These are phyloP conservation scores for Exutisphaerella laricina DNA, from an alignment of 2,329 filamentous ascomycete genomes.

Conservation along the genomic window DNA sequence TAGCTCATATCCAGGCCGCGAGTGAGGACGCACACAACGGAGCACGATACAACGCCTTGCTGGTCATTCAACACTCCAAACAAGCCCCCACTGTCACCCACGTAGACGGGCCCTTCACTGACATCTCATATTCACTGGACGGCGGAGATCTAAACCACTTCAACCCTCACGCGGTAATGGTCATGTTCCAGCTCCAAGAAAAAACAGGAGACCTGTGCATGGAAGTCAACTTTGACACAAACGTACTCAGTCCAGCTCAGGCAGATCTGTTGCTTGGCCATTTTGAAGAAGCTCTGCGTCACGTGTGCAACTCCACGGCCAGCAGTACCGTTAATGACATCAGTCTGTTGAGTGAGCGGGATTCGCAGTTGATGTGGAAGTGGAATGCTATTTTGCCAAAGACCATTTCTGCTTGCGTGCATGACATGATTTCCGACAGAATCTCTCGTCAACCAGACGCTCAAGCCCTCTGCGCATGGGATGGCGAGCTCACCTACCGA, in stretches of 20 bases:
- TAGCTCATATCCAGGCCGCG: conserved; percentile 35
- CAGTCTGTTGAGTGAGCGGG: not conserved
- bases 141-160: conserved; percentile 1
- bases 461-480: conserved; percentile 9
- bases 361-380: conserved; percentile 1
- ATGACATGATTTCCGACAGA: not conserved
- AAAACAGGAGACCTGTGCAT: not conserved
- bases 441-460: not conserved
- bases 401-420: not conserved
- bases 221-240: conserved; percentile 6
- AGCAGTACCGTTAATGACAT: not conserved
- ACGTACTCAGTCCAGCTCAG: conserved; percentile 3
- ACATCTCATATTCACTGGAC: not conserved
- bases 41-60: conserved; percentile 31
- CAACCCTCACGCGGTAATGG: conserved; percentile 15
- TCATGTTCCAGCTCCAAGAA: conserved; percentile 3
- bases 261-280: conserved; percentile 5
- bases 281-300: conserved; percentile 7
- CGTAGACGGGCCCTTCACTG: not conserved
- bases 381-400: conserved; percentile 4
- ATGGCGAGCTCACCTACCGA: conserved; percentile 12
- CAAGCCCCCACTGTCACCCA: not conserved
- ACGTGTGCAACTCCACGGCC: conserved; percentile 7
- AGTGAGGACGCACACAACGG: conserved; percentile 51
- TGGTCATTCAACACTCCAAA: conserved; percentile 2